phyloP scores from a whole-genome alignment of 176 grass and related monocot genomes.

The Puccinellia tenuiflora region DNA sequence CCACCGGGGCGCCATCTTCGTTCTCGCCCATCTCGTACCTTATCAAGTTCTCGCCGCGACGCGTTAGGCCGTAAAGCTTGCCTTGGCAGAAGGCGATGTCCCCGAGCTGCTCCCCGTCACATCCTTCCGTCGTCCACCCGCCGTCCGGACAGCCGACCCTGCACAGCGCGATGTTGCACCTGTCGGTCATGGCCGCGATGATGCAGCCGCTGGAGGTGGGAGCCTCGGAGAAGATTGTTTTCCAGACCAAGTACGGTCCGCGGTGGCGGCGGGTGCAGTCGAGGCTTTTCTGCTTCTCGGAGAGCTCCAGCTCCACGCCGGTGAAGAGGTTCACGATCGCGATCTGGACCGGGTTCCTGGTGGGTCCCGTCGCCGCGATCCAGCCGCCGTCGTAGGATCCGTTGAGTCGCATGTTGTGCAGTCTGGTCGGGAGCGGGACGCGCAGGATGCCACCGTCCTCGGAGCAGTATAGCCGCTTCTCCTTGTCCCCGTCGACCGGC shows the following conservation, averaged over 20 bases:
- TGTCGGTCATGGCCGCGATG: neutral
- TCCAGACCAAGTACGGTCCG: neutral
- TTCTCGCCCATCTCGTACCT: neutral
- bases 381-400: neutral
- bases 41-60: neutral
- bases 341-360: no score
- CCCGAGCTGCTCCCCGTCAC: neutral
- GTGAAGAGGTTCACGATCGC: neutral
- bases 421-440: neutral
- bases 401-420: neutral
- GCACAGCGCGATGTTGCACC: neutral
- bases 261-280: neutral
- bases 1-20: neutral
- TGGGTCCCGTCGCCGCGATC: neutral
- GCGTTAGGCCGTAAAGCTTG: neutral
- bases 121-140: neutral
- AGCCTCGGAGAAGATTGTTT: neutral
- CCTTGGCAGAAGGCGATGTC: neutral
- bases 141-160: neutral
- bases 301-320: neutral
- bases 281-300: neutral
- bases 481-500: rapidly evolving
- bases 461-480: neutral
- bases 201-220: neutral
- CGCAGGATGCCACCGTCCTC: neutral